Percentiles rank a stretch among this genome's conserved stretches.
These are phyloP conservation scores for Seiridium unicorne DNA, from an alignment of 2,329 filamentous ascomycete genomes.

Conservation along the genomic window DNA sequence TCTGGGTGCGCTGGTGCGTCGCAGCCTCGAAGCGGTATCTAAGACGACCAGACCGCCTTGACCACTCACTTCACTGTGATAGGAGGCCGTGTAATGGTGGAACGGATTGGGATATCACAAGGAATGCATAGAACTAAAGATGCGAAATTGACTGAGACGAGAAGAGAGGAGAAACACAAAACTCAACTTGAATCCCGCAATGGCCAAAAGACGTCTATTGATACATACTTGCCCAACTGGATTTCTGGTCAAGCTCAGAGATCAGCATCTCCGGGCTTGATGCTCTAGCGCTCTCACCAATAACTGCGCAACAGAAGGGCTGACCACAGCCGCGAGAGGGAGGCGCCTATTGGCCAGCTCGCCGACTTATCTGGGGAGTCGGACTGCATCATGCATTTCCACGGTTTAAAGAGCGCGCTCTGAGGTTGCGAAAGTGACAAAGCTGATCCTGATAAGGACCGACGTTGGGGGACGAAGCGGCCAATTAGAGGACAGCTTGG, in stretches of 20 bases:
- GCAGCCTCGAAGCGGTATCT: no score
- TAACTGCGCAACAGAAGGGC: slow-evolving; percentile 11
- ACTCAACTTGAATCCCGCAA: slow-evolving; percentile 1
- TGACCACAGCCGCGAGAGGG: slow-evolving; percentile 15
- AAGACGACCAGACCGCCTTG: no score
- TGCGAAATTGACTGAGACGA: background rate
- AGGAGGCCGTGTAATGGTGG: background rate
- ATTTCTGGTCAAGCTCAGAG: slow-evolving; percentile 11
- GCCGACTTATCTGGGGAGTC: background rate
- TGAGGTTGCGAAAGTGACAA: background rate
- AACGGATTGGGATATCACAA: slow-evolving; percentile 1
- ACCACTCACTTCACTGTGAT: background rate
- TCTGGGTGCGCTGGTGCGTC: no score
- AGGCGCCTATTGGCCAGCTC: slow-evolving; percentile 12
- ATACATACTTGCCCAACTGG: background rate
- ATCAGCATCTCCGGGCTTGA: slow-evolving; percentile 24
- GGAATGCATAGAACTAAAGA: slow-evolving; percentile 1
- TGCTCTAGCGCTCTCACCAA: slow-evolving; percentile 13
- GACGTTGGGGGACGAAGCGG: background rate
- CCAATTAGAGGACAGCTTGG: background rate
- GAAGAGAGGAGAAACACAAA: background rate
- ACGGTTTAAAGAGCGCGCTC: background rate
- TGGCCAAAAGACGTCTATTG: background rate
- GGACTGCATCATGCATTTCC: slow-evolving; percentile 3
- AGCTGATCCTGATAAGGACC: background rate